phyloP scores from a whole-genome alignment of 2,329 filamentous ascomycete species.

The Leptographium procerum region DNA sequence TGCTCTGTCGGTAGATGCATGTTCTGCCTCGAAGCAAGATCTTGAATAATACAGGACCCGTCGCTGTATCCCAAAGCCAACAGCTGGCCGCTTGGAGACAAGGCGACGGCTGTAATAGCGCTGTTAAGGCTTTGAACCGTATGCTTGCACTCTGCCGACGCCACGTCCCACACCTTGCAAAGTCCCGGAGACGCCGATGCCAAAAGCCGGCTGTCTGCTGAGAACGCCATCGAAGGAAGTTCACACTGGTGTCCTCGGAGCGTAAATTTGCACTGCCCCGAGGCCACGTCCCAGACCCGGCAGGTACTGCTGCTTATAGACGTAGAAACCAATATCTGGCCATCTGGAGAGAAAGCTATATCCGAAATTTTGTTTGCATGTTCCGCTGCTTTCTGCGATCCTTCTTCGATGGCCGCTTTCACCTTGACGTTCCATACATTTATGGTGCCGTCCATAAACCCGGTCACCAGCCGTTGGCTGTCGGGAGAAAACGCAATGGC shows the following conservation, averaged over 20 bases:
- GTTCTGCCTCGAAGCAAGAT: too few species aligned
- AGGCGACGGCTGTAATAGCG: not conserved
- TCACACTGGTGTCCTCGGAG: not conserved
- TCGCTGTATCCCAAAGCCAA: not conserved
- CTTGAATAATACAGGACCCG: too few species aligned
- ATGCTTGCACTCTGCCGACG: not conserved
- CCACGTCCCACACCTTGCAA: not conserved
- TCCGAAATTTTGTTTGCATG: too few species aligned
- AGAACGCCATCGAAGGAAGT: not conserved
- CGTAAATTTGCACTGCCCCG: not conserved
- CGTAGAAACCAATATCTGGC: too few species aligned
- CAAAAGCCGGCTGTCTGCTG: not conserved
- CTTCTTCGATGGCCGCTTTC: too few species aligned
- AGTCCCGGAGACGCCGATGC: not conserved
- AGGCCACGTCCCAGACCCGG: not conserved
- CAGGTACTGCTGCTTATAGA: too few species aligned
- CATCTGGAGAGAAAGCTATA: too few species aligned
- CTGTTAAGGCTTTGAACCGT: not conserved
- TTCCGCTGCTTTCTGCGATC: too few species aligned
- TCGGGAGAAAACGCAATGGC: not conserved
- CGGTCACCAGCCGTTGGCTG: not conserved
- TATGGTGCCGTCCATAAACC: not conserved
- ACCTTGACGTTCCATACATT: not conserved
- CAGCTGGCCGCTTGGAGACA: not conserved
- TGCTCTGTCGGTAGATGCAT: too few species aligned